Conservation (phyloP, 371 early-diverging fungal genomes). For the Syncephalastrum racemosum region DNA sequence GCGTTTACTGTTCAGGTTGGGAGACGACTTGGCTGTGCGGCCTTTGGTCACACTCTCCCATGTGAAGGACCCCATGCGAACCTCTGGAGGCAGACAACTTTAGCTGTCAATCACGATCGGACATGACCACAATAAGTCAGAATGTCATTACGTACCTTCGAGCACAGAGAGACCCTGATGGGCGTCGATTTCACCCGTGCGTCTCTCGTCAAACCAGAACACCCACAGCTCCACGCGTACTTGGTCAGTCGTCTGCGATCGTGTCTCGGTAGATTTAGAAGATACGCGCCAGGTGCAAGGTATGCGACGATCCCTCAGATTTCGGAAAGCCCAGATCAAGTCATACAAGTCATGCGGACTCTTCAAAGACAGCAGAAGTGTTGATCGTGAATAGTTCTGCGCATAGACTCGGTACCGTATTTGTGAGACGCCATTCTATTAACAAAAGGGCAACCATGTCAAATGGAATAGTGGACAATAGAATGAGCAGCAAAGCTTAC, state of each 20-base stretch:
- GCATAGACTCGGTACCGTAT: constrained; percentile 48
- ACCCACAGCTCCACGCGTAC: constrained; percentile 43
- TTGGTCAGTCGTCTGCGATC: constrained; percentile 7
- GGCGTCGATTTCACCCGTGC: constrained; percentile 41
- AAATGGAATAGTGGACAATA: neutral
- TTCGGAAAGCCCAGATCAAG: constrained; percentile 31
- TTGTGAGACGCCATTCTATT: constrained; percentile 47
- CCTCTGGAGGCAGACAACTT: constrained; percentile 19
- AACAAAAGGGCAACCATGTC: neutral
- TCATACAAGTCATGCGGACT: constrained; percentile 9
- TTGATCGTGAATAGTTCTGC: constrained; percentile 24
- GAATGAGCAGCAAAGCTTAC: constrained; percentile 17
- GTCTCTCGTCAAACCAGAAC: constrained; percentile 53
- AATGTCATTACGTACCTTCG: constrained; percentile 29
- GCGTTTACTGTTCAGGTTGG: constrained; percentile 13
- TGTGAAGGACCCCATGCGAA: constrained; percentile 42
- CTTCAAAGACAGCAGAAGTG: constrained; percentile 22
- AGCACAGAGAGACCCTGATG: constrained; percentile 27
- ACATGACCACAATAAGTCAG: neutral
- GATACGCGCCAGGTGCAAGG: constrained; percentile 35
- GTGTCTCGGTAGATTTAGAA: constrained; percentile 9
- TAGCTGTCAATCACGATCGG: neutral
- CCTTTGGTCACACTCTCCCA: constrained; percentile 44
- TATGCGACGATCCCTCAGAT: constrained; percentile 28
- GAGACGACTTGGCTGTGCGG: constrained; percentile 22